These are phyloP conservation scores for Podospora tetraspora DNA, from an alignment of 495 filamentous ascomycete species.

Conservation along the genomic window DNA sequence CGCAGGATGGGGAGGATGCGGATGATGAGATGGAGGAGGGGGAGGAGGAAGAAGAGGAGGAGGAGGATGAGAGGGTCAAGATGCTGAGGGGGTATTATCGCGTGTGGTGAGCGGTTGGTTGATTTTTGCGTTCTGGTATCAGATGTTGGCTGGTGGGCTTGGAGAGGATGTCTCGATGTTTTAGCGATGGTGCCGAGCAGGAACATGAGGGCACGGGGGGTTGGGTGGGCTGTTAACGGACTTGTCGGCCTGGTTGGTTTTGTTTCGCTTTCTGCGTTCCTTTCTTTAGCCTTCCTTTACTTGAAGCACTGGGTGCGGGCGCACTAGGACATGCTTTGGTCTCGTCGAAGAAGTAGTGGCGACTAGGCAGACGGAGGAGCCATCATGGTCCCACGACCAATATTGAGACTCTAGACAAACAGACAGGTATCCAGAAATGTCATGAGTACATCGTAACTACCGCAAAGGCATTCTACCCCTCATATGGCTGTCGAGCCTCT, in stretches of 20 bases:
- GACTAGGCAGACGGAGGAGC: not conserved
- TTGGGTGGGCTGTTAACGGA: not conserved
- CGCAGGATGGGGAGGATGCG: not conserved
- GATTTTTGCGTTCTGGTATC: not conserved
- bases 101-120: conserved; percentile 23
- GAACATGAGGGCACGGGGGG: not conserved
- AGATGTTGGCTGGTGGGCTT: not conserved
- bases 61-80: conserved; percentile 8
- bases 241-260: not conserved
- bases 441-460: not conserved
- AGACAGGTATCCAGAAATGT: not conserved
- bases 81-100: conserved; percentile 19
- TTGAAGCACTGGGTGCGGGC: not conserved
- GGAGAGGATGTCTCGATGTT: not conserved
- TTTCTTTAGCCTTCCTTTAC: not conserved
- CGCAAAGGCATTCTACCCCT: not conserved
- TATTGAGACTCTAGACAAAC: not conserved
- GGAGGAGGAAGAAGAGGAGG: conserved; percentile 6
- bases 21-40: conserved; percentile 15
- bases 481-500: no score
- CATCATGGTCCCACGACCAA: not conserved
- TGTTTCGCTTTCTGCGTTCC: not conserved
- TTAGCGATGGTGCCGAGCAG: not conserved
- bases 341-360: not conserved
- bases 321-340: not conserved